These are phyloP conservation scores for Ephemerocybe angulata DNA, from an alignment of 768 basidiomycete species.

Conservation along the genomic window DNA sequence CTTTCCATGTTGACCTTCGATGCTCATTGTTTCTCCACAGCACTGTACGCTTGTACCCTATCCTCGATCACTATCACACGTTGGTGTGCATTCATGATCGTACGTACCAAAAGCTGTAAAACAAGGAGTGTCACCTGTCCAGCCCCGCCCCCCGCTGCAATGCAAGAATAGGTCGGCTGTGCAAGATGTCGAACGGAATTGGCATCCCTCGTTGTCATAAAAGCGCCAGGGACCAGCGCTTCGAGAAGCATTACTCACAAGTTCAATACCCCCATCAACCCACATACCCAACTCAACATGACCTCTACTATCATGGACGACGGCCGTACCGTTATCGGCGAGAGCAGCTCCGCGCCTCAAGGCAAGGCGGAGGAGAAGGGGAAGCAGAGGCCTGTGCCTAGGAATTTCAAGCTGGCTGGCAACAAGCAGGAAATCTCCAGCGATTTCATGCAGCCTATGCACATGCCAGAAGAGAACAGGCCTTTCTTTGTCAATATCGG, in stretches of 20 bases:
- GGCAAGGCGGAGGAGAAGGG: not conserved
- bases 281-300: slow-evolving; percentile 20
- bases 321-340: slow-evolving; percentile 43
- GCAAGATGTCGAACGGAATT: not conserved
- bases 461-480: slow-evolving; percentile 52
- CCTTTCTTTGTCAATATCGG: slow-evolving; percentile 72
- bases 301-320: slow-evolving; percentile 40
- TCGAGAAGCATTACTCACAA: not conserved
- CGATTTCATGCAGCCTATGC: slow-evolving; percentile 44
- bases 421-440: slow-evolving; percentile 17
- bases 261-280: too few relatives aligned
- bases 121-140: not conserved
- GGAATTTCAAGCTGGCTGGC: not conserved
- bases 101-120: not conserved
- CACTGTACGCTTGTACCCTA: not conserved
- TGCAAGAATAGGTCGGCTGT: too few relatives aligned
- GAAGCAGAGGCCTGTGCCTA: not conserved
- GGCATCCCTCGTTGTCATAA: not conserved
- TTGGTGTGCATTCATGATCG: not conserved
- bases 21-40: not conserved
- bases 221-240: not conserved
- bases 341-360: slow-evolving; percentile 15
- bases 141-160: not conserved
- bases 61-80: not conserved
- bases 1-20: not conserved